Evolutionary conservation across 2,329 filamentous ascomycete species (phyloP).

Genomic region (Aspergillus viridinutans): DNA sequence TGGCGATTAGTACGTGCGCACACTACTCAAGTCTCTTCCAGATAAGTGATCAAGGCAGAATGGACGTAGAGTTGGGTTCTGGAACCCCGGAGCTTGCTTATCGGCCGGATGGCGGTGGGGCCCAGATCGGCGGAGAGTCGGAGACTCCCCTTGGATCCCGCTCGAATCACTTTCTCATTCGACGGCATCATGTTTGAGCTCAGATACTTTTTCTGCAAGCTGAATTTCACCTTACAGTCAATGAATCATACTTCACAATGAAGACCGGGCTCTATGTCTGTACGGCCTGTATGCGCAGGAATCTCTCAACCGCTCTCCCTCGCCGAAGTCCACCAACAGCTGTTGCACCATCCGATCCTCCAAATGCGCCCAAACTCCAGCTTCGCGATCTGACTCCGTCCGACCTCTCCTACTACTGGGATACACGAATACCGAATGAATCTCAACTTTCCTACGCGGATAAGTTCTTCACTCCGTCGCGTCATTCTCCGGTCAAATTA

Average conservation of each 20-base stretch:
- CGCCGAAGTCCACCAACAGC: conserved; percentile 10
- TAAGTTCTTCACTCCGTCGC: conserved; percentile 43
- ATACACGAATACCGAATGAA: conserved; percentile 43
- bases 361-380: conserved; percentile 23
- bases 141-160: conserved; percentile 1
- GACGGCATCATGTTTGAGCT: neutral
- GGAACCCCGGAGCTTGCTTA: conserved; percentile 9
- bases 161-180: conserved; percentile 14
- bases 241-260: conserved; percentile 1
- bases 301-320: neutral
- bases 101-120: conserved; percentile 9
- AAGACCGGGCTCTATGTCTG: conserved; percentile 6
- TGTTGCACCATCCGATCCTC: conserved; percentile 3
- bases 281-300: conserved; percentile 4
- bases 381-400: conserved; percentile 30
- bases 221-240: neutral
- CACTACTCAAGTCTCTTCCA: neutral
- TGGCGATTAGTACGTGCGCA: neutral
- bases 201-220: neutral
- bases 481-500: conserved; percentile 51
- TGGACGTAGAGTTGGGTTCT: neutral
- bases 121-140: conserved; percentile 9
- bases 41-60: neutral
- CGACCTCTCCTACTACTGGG: conserved; percentile 47
- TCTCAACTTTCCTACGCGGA: conserved; percentile 44